Conservation (phyloP, 2,329 filamentous ascomycete genomes). For the Blastomyces parvus region DNA sequence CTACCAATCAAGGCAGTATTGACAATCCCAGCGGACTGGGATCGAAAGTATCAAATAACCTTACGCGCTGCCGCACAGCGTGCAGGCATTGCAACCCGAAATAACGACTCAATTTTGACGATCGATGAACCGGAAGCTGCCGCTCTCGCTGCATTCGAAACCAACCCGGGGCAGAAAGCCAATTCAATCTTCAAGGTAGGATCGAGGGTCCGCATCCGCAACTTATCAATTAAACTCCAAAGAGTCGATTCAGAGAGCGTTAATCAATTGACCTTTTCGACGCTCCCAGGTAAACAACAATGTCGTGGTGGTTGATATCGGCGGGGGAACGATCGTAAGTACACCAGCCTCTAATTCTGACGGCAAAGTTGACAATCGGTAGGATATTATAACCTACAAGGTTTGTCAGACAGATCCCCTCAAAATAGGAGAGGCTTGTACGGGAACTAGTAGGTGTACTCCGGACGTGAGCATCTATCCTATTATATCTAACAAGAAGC, state of each 20-base stretch:
- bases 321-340: constrained; percentile 18
- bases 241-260: not conserved
- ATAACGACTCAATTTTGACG: constrained; percentile 12
- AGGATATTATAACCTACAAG: constrained; percentile 15
- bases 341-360: not conserved
- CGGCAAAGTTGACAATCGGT: not conserved
- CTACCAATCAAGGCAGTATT: constrained; percentile 14
- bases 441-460: constrained; percentile 9
- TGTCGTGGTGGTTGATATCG: constrained; percentile 16
- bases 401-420: constrained; percentile 4
- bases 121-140: constrained; percentile 19
- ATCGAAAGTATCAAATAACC: constrained; percentile 7
- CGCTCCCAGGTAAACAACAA: constrained; percentile 7
- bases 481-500: not conserved
- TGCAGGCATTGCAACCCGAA: constrained; percentile 14
- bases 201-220: not conserved
- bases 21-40: constrained; percentile 18
- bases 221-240: not conserved
- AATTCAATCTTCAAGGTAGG: constrained; percentile 10
- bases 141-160: constrained; percentile 12
- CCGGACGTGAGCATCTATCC: not conserved
- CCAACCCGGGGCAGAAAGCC: not conserved
- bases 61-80: constrained; percentile 12
- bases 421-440: constrained; percentile 9
- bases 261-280: not conserved